Percentiles rank a stretch among this genome's conserved stretches.
phyloP scores from a whole-genome alignment of 306 rosid species.

The Inga laurina region DNA sequence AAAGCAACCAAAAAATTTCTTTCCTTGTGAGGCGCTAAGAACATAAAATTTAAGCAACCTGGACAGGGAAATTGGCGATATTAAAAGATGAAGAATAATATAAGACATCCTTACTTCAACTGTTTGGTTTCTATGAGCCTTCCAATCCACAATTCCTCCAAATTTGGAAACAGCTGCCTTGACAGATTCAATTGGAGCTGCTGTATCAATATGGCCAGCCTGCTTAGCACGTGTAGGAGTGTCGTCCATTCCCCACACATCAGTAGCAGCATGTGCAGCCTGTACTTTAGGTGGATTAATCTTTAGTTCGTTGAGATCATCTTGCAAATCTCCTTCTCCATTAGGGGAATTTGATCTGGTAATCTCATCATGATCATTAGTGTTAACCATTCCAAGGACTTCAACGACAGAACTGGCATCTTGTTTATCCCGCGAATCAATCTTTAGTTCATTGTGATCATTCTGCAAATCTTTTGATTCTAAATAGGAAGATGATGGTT shows the following conservation, averaged over 20 bases:
- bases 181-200: conserved; percentile 94
- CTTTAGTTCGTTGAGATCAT: conserved; percentile 16
- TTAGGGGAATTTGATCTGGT: conserved; percentile 23
- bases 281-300: conserved; percentile 25
- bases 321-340: conserved; percentile 27
- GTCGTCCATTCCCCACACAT: conserved; percentile 32
- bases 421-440: conserved; percentile 22
- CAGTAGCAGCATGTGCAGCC: conserved; percentile 4
- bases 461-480: conserved; percentile 30
- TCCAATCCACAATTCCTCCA: conserved; percentile 99
- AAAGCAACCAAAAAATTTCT: conserved; percentile 1
- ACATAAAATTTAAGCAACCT: neutral
- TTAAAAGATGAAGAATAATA: neutral
- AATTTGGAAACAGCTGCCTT: conserved; percentile 95
- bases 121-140: conserved; percentile 82
- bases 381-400: conserved; percentile 5
- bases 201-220: conserved; percentile 69
- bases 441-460: conserved; percentile 18
- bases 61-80: neutral
- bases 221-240: conserved; percentile 45
- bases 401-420: conserved; percentile 9
- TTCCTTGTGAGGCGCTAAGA: neutral
- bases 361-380: neutral
- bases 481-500: conserved; percentile 24
- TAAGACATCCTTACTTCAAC: conserved; percentile 66